Percentiles rank a stretch among this genome's conserved stretches.
Evolutionary conservation across 495 filamentous ascomycete species (phyloP).

Genomic region (Hyaloscypha finlandica): DNA sequence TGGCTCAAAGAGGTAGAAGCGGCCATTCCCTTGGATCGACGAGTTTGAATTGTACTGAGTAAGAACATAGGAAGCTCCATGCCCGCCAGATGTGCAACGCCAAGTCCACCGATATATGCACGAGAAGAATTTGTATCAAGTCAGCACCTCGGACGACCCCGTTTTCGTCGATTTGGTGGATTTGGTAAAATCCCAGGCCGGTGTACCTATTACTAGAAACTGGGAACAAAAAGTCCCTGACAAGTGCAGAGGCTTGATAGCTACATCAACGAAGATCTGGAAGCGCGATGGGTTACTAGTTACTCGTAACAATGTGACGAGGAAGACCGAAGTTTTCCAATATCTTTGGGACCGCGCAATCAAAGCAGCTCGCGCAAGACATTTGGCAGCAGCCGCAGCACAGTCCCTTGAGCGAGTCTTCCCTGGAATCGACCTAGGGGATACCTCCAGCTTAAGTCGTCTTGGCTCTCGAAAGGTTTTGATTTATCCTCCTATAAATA

Average conservation of each 20-base stretch:
- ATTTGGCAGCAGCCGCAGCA: neutral
- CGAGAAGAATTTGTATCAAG: constrained; percentile 1
- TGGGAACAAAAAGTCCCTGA: constrained; percentile 11
- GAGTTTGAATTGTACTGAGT: neutral
- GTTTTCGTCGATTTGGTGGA: constrained; percentile 7
- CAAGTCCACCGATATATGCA: constrained; percentile 10
- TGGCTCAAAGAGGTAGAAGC: neutral
- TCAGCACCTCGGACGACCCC: constrained; percentile 1
- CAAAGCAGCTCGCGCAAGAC: neutral
- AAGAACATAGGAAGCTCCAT: constrained; percentile 13
- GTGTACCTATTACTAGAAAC: constrained; percentile 4
- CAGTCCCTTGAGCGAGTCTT: neutral
- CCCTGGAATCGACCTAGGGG: neutral
- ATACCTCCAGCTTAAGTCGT: neutral
- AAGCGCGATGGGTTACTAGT: constrained; percentile 4
- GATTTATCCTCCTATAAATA: constrained; percentile 1
- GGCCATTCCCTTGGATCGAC: neutral
- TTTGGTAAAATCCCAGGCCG: constrained; percentile 5
- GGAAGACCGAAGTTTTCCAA: constrained; percentile 6
- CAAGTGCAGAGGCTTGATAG: constrained; percentile 8
- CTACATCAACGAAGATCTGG: constrained; percentile 3
- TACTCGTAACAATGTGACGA: neutral
- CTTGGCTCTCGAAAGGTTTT: neutral
- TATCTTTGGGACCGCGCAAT: constrained; percentile 4
- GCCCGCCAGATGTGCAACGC: constrained; percentile 12